Evolutionary conservation across 306 rosid genomes (phyloP).

Genomic region (Castanospermum australe): DNA sequence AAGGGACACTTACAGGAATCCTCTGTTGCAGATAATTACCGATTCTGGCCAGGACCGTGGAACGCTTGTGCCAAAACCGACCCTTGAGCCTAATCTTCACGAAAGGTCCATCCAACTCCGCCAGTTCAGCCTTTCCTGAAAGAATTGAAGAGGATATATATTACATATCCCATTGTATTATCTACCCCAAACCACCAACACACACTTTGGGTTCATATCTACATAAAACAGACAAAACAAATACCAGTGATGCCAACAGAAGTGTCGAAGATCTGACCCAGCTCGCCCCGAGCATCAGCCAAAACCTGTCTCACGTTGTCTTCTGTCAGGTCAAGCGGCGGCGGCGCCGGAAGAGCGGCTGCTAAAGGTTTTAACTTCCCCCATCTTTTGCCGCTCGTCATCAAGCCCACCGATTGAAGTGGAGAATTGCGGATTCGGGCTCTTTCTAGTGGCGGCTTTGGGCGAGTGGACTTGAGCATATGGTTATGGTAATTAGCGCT

Average conservation of each 20-base stretch:
- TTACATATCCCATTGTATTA: too few species aligned
- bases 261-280: constrained; percentile 63
- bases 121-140: constrained; percentile 56
- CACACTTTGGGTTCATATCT: too few species aligned
- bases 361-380: constrained; percentile 9
- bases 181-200: too few species aligned
- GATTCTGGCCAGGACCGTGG: constrained; percentile 56
- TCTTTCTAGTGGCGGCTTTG: not conserved
- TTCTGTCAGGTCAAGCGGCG: constrained; percentile 63
- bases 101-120: constrained; percentile 64
- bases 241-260: constrained; percentile 69
- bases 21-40: constrained; percentile 65
- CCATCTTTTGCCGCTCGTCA: not conserved
- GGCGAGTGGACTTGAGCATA: not conserved
- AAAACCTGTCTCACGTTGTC: constrained; percentile 50
- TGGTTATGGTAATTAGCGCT: not conserved
- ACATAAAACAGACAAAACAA: too few species aligned
- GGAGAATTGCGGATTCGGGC: not conserved
- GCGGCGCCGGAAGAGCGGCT: constrained; percentile 30
- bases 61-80: constrained; percentile 72
- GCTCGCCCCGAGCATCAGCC: constrained; percentile 54
- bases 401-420: not conserved
- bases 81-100: constrained; percentile 70
- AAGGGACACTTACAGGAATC: constrained; percentile 58
- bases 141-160: too few species aligned